Evolutionary conservation across 768 basidiomycete species (phyloP).

Genomic region (Phylloporus sp.): DNA sequence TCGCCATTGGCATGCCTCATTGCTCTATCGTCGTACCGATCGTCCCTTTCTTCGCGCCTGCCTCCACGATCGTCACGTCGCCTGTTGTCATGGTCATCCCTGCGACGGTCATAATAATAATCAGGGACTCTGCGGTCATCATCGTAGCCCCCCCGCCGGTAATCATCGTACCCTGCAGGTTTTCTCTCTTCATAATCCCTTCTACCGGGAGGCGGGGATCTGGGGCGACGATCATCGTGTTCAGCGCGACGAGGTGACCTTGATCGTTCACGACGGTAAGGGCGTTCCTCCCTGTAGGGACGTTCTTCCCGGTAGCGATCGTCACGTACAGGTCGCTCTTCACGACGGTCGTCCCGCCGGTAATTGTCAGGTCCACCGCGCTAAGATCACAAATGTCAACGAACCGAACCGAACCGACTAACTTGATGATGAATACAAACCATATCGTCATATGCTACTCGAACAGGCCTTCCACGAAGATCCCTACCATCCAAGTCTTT

Average conservation of each 20-base stretch:
- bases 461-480: constrained; percentile 76
- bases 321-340: constrained; percentile 49
- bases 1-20: constrained; percentile 74
- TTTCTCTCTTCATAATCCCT: constrained; percentile 82
- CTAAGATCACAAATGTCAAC: constrained; percentile 30
- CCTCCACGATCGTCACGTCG: constrained; percentile 62
- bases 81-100: constrained; percentile 62
- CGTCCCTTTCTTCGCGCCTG: constrained; percentile 82
- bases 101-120: constrained; percentile 83
- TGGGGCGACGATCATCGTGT: constrained; percentile 72
- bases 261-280: constrained; percentile 73
- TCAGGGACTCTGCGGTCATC: constrained; percentile 82
- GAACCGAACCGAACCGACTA: not conserved
- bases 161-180: constrained; percentile 91
- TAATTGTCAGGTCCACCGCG: constrained; percentile 69
- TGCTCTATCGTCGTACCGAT: constrained; percentile 71
- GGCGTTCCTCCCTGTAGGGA: constrained; percentile 44
- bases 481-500: constrained; percentile 83
- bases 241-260: constrained; percentile 75
- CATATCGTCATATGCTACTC: constrained; percentile 60
- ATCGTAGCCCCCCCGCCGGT: constrained; percentile 73
- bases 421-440: constrained; percentile 35
- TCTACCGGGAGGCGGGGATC: constrained; percentile 69
- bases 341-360: constrained; percentile 68
- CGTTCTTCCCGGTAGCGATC: constrained; percentile 61